Base-by-base conservation (phyloP, 2,329 filamentous ascomycete genomes). In the Tolypocladium inflatum region DNA sequence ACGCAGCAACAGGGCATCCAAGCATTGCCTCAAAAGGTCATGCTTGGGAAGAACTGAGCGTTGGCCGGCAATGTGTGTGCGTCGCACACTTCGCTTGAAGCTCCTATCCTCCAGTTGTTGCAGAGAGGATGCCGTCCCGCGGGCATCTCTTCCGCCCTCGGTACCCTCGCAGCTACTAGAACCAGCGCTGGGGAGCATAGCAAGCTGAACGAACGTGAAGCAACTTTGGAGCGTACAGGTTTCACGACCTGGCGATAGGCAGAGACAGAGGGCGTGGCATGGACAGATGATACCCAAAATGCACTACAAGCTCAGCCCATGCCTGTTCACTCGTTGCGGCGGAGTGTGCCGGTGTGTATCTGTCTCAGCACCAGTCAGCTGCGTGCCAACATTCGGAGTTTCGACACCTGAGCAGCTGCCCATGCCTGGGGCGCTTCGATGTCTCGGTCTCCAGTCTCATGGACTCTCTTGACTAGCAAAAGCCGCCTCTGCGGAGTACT, bases 1-100 rank as follows among this genome's bases (percentile, higher is more conserved):
- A 67, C 71, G 50, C 71, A 72, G 52, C 70, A 68, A 42, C 70
- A 72, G 50, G 73, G 69, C 6, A 70, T 74, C 4, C 74, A 76
- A 42, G 69, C 70, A 5, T 66, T 74, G 51, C 72, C 72, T 8
- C 72, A 74, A 55, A 73, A 70, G 53, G 66, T 74, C n/a, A 69
- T 63, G 30, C 52, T 74, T 6, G 71, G 70, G 7, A 74, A 68
- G 51, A 64, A 38, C n/a, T 70, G 56, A 67, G 48, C 26, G 8
- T 2, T 21, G 9, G 1, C 11, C 41, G 19, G 4, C n/a, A n/a
- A 42, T 21, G 19, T 21, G 8, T 42, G 41, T 42, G 19, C 17
- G 41, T 42, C 41, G 19, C 19, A 42, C 41, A 11, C 9, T 38
- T 19, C 50, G 50, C 30, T 38, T 10, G 19, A 5, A 21, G 17